Evolutionary conservation across 331 rosid species (phyloP).

Genomic region (Spiraea crenata): DNA sequence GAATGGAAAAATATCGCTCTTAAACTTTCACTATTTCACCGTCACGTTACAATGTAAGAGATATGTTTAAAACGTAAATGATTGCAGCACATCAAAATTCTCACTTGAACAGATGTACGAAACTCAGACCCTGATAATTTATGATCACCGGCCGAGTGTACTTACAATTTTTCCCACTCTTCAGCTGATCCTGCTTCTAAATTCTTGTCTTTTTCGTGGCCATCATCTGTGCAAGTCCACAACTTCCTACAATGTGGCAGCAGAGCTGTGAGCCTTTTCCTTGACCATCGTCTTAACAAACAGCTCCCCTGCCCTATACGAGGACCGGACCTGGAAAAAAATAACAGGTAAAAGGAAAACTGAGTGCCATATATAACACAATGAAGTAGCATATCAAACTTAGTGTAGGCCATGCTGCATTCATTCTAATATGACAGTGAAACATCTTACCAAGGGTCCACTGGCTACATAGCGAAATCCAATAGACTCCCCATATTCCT

Average conservation of each 20-base stretch:
- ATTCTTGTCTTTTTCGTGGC: not conserved
- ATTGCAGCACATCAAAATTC: not conserved
- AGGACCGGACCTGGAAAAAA: constrained; percentile 74
- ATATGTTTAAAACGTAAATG: not conserved
- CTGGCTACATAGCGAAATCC: constrained; percentile 96
- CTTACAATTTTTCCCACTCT: not conserved
- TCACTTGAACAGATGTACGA: not conserved
- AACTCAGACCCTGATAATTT: constrained; percentile 1
- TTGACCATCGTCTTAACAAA: constrained; percentile 79
- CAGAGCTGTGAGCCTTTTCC: constrained; percentile 42
- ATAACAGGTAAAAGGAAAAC: not conserved
- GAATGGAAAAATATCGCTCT: too few relatives aligned
- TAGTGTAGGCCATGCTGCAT: not conserved
- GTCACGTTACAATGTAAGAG: not conserved
- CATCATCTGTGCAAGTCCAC: not conserved
- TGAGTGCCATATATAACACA: not conserved
- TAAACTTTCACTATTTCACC: too few relatives aligned
- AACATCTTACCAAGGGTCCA: constrained; percentile 84
- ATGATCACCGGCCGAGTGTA: not conserved
- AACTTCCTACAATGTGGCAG: constrained; percentile 7
- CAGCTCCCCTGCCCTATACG: constrained; percentile 94
- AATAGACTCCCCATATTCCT: constrained; percentile 87
- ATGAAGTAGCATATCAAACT: not conserved
- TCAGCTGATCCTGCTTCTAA: not conserved
- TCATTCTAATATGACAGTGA: constrained; percentile 12